These are phyloP conservation scores for Albatrellus ellisii DNA, from an alignment of 768 basidiomycete genomes.

Conservation along the genomic window DNA sequence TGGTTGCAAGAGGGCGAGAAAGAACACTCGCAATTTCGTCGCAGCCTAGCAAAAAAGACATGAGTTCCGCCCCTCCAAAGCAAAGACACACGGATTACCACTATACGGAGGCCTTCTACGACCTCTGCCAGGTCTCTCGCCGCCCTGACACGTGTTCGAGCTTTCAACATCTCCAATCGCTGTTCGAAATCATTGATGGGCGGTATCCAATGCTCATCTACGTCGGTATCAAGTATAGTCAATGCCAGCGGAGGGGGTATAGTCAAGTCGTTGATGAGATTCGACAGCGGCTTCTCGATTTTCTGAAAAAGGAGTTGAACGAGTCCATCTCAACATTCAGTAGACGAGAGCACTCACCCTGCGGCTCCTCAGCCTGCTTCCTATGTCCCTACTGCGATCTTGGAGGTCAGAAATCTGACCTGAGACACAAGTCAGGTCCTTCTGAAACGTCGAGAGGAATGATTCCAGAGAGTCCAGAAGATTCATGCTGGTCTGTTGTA, in stretches of 20 bases:
- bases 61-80: background rate
- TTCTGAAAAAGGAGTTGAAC: conserved; percentile 32
- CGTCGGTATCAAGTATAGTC: conserved; percentile 71
- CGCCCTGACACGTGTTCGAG: conserved; percentile 75
- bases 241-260: conserved; percentile 71
- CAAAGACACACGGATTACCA: conserved; percentile 36
- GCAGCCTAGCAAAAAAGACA: conserved; percentile 45
- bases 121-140: conserved; percentile 75
- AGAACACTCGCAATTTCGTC: conserved; percentile 78
- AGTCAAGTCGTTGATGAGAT: conserved; percentile 65
- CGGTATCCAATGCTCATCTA: conserved; percentile 81
- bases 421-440: conserved; percentile 86
- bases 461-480: conserved; percentile 80
- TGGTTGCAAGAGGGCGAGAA: conserved; percentile 72
- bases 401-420: conserved; percentile 95
- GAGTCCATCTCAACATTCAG: background rate
- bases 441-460: conserved; percentile 93
- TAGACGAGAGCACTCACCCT: conserved; percentile 42
- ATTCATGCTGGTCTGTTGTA: conserved; percentile 62
- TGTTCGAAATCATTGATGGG: conserved; percentile 74
- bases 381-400: conserved; percentile 81
- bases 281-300: conserved; percentile 80
- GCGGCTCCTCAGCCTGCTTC: conserved; percentile 71
- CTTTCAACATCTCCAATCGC: conserved; percentile 51
- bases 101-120: conserved; percentile 77